Evolutionary conservation across 768 basidiomycete genomes (phyloP), one percentile per base, ranked within the genome.

Genomic region (Phaeolepiota aurea): DNA sequence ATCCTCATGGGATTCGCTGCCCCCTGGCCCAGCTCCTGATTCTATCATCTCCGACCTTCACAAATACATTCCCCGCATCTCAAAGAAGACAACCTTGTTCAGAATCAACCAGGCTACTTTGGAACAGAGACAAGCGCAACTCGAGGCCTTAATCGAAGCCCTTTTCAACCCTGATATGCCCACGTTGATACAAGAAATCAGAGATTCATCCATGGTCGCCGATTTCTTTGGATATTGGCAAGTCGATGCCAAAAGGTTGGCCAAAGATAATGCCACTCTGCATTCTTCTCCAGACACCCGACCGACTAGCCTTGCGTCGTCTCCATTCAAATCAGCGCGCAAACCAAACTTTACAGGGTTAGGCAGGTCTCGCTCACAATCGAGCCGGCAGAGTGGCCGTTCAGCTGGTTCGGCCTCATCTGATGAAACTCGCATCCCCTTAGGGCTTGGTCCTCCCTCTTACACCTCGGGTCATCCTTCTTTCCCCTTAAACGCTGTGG

Each of bases 191-290:
- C 60, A 67, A 41, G 87, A 88, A 42, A 68, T 90, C 40, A 69
- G 83, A 28, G 63, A 63, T 13, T 72, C 71, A 19, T 66, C 64
- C 22, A 55, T 68, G 20, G 72, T 86, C 37, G 76, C 76, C 2
- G 81, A 88, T 54, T 90, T 89, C 58, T 90, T 90, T 52, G 82
- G 76, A 11, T 71, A 74, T 47, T 89, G 87, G 87, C 66, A 79
- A 45, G 62, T 79, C 28, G 87, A 90, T 55, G 58, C 73, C 44
- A 85, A 88, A 40, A 28, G 25, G n/a, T 61, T 76, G 23, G 66
- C 66, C 19, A 65, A 67, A 45, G 77, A 72, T 52, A 42, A 55
- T 39, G 42, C 54, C 28, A 52, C 56, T 44, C 23, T 42, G 33
- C 48, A 48, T 14, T 16, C n/a, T 7, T 28, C 25, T n/a, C 25